Conservation (phyloP, 1,139 yeast genomes). For the Pichia sp. region DNA sequence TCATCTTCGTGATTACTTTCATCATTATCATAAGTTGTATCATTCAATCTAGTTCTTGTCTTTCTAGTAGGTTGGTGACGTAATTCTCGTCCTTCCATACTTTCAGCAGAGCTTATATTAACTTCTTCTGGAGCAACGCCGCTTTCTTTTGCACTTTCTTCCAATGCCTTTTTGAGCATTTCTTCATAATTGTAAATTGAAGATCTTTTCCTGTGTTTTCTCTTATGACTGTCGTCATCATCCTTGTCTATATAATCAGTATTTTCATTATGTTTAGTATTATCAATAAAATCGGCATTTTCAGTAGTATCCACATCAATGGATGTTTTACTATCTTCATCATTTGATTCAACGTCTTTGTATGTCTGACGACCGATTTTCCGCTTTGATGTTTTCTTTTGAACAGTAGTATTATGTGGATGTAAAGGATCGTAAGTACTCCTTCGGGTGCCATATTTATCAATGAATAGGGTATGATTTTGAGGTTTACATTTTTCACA, state of each 20-base stretch:
- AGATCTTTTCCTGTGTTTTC: slow-evolving; percentile 24
- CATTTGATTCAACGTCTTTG: not conserved
- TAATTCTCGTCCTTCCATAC: slow-evolving; percentile 6
- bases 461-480: slow-evolving; percentile 49
- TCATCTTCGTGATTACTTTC: not conserved
- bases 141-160: slow-evolving; percentile 58
- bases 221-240: slow-evolving; percentile 14
- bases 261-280: slow-evolving; percentile 6
- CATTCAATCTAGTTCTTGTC: slow-evolving; percentile 2
- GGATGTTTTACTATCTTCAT: not conserved
- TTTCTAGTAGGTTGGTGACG: slow-evolving; percentile 4
- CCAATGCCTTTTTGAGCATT: slow-evolving; percentile 60
- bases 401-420: slow-evolving; percentile 11
- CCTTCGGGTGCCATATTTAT: slow-evolving; percentile 29
- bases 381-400: slow-evolving; percentile 21
- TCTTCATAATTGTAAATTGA: slow-evolving; percentile 59
- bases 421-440: slow-evolving; percentile 43
- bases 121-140: slow-evolving; percentile 30
- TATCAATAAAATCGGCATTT: not conserved
- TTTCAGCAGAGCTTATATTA: slow-evolving; percentile 21
- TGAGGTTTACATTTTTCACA: slow-evolving; percentile 89
- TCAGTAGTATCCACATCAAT: not conserved
- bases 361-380: slow-evolving; percentile 12
- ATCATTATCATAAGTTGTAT: not conserved
- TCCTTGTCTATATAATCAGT: slow-evolving; percentile 7